Evolutionary conservation across 2,329 filamentous ascomycete species (phyloP).

Genomic region (Aspergillus clavatus): DNA sequence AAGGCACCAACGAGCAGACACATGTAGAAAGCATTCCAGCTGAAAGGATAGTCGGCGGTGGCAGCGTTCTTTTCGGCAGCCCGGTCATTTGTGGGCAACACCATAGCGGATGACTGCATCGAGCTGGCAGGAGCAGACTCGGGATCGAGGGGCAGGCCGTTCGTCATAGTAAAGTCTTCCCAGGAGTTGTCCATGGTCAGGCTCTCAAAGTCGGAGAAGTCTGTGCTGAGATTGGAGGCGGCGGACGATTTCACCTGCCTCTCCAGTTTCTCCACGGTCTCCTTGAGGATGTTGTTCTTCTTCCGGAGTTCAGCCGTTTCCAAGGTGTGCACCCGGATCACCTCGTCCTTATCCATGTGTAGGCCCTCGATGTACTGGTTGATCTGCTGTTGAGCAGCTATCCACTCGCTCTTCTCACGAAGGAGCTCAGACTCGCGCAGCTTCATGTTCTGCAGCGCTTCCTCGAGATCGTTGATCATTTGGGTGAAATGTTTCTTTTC

Average conservation of each 20-base stretch:
- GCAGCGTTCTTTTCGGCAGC: conserved; percentile 33
- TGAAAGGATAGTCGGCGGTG: conserved; percentile 65
- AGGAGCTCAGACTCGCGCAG: conserved; percentile 51
- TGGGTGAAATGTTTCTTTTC: conserved; percentile 90
- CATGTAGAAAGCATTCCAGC: conserved; percentile 74
- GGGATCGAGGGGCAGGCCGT: conserved; percentile 49
- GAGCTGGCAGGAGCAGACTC: conserved; percentile 33
- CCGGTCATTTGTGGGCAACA: conserved; percentile 41
- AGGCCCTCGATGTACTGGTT: conserved; percentile 71
- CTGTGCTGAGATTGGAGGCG: conserved; percentile 55
- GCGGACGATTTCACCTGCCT: conserved; percentile 40
- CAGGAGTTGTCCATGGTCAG: conserved; percentile 76
- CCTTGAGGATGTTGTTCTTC: conserved; percentile 79
- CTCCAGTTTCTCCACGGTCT: conserved; percentile 50
- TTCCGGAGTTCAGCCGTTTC: conserved; percentile 89
- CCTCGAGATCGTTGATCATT: conserved; percentile 72
- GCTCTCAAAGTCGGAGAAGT: conserved; percentile 77
- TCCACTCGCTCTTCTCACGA: conserved; percentile 58
- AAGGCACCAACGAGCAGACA: conserved; percentile 95
- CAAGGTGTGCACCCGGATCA: conserved; percentile 80
- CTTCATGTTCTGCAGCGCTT: conserved; percentile 66
- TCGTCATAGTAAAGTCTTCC: conserved; percentile 76
- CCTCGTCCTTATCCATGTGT: conserved; percentile 83
- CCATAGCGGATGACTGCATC: conserved; percentile 23
- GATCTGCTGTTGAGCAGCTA: conserved; percentile 68